Conservation (phyloP, 345 rosid genomes). For the Toxicodendron radicans region DNA sequence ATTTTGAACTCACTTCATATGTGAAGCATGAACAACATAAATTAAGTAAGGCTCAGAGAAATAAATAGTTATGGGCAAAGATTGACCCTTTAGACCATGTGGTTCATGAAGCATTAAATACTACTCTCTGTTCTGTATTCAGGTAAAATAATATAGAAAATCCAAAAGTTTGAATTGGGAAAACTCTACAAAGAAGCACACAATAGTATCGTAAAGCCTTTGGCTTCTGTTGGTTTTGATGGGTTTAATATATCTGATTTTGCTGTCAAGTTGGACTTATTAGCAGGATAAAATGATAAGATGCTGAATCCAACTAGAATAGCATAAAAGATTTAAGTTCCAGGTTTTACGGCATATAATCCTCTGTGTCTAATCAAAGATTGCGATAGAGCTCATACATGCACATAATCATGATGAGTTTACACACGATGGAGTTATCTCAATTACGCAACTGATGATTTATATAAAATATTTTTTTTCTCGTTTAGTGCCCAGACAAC, state of each 20-base stretch:
- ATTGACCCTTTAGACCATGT: too few relatives aligned
- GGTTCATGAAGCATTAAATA: background rate
- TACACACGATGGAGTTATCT: conserved; percentile 17
- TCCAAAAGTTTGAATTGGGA: background rate
- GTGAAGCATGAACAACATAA: too few relatives aligned
- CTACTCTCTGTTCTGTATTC: background rate
- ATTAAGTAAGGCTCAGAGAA: too few relatives aligned
- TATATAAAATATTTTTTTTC: too few relatives aligned
- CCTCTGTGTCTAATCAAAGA: conserved; percentile 29
- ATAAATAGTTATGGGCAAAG: too few relatives aligned
- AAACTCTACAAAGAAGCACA: background rate
- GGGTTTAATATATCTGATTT: background rate
- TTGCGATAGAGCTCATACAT: conserved; percentile 16
- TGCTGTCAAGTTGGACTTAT: conserved; percentile 17
- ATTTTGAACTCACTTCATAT: background rate
- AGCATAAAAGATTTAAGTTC: background rate
- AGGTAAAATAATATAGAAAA: background rate
- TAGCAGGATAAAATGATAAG: conserved; percentile 1
- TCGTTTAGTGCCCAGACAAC: conserved; percentile 22
- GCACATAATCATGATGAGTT: background rate
- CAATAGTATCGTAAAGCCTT: background rate
- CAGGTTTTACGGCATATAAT: conserved; percentile 37
- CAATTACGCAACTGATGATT: conserved; percentile 12
- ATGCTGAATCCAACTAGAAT: background rate
- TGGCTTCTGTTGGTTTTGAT: background rate